Percentiles rank a stretch among this genome's conserved stretches.
Conservation (phyloP, 257 asterid species). For the Mentha longifolia region DNA sequence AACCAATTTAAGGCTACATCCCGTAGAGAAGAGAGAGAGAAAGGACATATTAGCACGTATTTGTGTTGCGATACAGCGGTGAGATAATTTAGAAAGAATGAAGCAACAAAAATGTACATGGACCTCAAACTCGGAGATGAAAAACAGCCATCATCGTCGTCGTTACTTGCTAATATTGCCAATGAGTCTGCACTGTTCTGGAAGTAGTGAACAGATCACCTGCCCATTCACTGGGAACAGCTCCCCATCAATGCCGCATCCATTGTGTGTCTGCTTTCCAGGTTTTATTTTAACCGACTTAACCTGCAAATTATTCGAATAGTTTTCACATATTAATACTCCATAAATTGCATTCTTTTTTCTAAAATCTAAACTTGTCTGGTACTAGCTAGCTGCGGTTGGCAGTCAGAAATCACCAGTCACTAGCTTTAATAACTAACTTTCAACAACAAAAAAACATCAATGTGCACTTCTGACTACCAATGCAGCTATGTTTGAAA, state of each 20-base stretch:
- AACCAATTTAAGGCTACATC: slow-evolving; percentile 29
- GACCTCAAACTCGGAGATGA: slow-evolving; percentile 32
- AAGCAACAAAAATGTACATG: slow-evolving; percentile 47
- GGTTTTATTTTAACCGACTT: slow-evolving; percentile 90
- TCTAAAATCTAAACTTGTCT: no score
- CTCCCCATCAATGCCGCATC: slow-evolving; percentile 98
- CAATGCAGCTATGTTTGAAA: no score
- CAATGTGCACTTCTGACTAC: no score
- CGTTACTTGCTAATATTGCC: slow-evolving; percentile 63
- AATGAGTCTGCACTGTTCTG: slow-evolving; percentile 94
- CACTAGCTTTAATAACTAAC: no score
- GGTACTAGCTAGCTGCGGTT: no score
- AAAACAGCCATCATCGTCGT: slow-evolving; percentile 30
- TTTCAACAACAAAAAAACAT: no score
- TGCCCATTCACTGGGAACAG: slow-evolving; percentile 87
- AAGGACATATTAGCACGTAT: slow-evolving; percentile 13
- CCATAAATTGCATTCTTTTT: no score
- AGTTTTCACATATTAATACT: no score
- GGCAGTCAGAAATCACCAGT: no score
- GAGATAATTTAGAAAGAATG: slow-evolving; percentile 44
- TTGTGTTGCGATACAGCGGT: not conserved
- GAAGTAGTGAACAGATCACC: slow-evolving; percentile 78
- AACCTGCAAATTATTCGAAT: slow-evolving; percentile 56
- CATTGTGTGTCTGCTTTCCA: slow-evolving; percentile 79
- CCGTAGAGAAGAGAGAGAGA: slow-evolving; percentile 18